A percentile compares a stretch with the other conserved stretches of the same genome.
These are phyloP conservation scores for Gregarina niphandrodes DNA, from an alignment of 169 alveolate genomes.

Conservation along the genomic window DNA sequence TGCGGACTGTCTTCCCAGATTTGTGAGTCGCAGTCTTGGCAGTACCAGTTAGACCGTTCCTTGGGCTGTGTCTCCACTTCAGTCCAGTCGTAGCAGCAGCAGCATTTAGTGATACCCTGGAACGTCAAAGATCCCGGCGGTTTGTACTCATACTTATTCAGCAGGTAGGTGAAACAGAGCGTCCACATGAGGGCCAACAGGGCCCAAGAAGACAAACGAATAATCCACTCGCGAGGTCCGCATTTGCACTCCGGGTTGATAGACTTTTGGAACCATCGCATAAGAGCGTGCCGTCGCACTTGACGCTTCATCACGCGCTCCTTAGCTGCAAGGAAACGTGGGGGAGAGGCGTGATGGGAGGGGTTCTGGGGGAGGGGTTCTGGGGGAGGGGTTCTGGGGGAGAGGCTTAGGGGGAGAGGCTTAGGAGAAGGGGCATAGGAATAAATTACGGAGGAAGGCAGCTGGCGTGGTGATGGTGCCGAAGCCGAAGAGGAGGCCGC, in stretches of 20 bases:
- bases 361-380: not conserved
- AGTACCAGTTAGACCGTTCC: too few relatives aligned
- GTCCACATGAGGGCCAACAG: not conserved
- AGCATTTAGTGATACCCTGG: not conserved
- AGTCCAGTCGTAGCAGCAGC: too few relatives aligned
- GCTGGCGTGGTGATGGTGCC: constrained; percentile 42
- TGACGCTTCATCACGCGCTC: not conserved
- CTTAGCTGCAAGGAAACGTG: not conserved
- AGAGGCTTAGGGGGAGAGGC: not conserved
- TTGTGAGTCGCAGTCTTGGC: too few relatives aligned
- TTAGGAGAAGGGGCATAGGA: too few relatives aligned
- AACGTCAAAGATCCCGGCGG: not conserved
- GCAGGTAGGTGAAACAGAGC: not conserved
- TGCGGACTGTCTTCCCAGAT: too few relatives aligned
- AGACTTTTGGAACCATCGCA: not conserved
- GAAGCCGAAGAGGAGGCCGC: constrained; percentile 43
- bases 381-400: constrained; percentile 1
- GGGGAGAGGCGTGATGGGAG: not conserved
- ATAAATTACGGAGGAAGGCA: too few relatives aligned
- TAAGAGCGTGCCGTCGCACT: not conserved
- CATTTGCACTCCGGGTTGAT: not conserved
- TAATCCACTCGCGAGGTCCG: not conserved
- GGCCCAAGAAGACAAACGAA: not conserved
- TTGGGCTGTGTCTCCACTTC: too few relatives aligned
- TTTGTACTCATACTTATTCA: not conserved